Conservation (phyloP, 73 alveolate species). For the Tetrahymena malaccensis region DNA sequence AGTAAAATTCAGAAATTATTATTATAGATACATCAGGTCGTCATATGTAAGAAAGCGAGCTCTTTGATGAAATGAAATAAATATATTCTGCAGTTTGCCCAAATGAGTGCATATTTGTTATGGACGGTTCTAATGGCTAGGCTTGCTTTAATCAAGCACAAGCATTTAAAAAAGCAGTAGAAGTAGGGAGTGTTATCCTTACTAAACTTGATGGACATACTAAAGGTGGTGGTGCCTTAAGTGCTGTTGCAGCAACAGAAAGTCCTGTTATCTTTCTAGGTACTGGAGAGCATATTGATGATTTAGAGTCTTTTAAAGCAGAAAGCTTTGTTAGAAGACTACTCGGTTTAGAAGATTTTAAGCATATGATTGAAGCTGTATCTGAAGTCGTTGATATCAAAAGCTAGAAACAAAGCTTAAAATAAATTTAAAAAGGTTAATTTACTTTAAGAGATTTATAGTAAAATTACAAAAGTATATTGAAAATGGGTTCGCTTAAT, state of each 20-base stretch:
- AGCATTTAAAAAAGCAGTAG: constrained; percentile 95
- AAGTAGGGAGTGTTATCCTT: constrained; percentile 95
- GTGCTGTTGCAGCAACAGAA: constrained; percentile 95
- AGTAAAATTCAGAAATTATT: constrained; percentile 90
- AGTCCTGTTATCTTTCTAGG: constrained; percentile 96
- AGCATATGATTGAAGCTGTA: constrained; percentile 84
- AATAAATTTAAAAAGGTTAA: constrained; percentile 86
- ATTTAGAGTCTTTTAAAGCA: constrained; percentile 93
- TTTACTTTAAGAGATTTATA: neutral
- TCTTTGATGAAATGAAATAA: constrained; percentile 97
- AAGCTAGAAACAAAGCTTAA: constrained; percentile 83
- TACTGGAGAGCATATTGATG: constrained; percentile 97
- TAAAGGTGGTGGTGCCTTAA: constrained; percentile 99
- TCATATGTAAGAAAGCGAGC: constrained; percentile 96
- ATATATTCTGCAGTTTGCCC: constrained; percentile 91
- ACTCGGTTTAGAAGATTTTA: constrained; percentile 87
- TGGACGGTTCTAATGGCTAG: constrained; percentile 83
- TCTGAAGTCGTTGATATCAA: constrained; percentile 91
- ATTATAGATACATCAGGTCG: constrained; percentile 99
- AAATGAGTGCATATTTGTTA: constrained; percentile 88
- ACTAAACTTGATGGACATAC: constrained; percentile 99
- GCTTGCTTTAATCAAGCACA: constrained; percentile 64
- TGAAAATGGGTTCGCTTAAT: neutral
- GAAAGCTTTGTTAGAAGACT: constrained; percentile 89
- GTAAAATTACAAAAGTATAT: neutral